Evolutionary conservation across 2,329 filamentous ascomycete genomes (phyloP).

Genomic region (Lecanicillium sp.): DNA sequence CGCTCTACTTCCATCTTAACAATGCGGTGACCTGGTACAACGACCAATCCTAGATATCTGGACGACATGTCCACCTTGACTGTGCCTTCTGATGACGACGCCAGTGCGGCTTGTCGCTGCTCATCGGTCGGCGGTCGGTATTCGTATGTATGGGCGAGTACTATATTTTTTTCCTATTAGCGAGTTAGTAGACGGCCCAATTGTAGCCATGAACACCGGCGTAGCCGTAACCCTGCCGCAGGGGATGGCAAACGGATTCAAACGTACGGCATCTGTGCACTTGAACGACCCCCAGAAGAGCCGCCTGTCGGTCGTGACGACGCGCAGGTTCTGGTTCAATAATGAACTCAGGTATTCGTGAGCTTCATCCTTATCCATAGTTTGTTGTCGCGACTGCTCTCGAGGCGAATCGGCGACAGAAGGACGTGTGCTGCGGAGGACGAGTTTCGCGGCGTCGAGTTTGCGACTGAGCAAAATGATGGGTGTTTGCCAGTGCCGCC

Average conservation of each 20-base stretch:
- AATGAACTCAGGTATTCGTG: constrained; percentile 54
- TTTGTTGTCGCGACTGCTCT: neutral
- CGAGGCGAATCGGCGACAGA: too few species aligned
- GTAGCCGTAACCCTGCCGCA: too few species aligned
- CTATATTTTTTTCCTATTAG: constrained; percentile 75
- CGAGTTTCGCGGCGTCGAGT: neutral
- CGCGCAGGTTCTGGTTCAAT: constrained; percentile 69
- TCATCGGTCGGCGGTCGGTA: constrained; percentile 67
- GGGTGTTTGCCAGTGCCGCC: too few species aligned
- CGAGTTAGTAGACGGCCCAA: too few species aligned
- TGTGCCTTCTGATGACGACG: constrained; percentile 27
- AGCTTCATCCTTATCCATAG: constrained; percentile 47
- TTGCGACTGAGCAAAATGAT: neutral
- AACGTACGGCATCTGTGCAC: constrained; percentile 79
- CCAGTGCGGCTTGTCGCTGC: constrained; percentile 30
- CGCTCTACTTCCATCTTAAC: constrained; percentile 84
- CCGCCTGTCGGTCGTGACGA: constrained; percentile 74
- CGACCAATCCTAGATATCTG: constrained; percentile 80
- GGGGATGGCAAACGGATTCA: neutral
- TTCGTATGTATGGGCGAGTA: constrained; percentile 79
- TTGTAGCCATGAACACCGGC: too few species aligned
- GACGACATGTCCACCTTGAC: constrained; percentile 68
- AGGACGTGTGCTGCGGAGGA: neutral
- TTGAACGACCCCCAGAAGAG: constrained; percentile 89
- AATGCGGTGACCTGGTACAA: constrained; percentile 81